A percentile compares a stretch with the other conserved stretches of the same genome.
Evolutionary conservation across 345 rosid species (phyloP).

Genomic region (Firmiana major): DNA sequence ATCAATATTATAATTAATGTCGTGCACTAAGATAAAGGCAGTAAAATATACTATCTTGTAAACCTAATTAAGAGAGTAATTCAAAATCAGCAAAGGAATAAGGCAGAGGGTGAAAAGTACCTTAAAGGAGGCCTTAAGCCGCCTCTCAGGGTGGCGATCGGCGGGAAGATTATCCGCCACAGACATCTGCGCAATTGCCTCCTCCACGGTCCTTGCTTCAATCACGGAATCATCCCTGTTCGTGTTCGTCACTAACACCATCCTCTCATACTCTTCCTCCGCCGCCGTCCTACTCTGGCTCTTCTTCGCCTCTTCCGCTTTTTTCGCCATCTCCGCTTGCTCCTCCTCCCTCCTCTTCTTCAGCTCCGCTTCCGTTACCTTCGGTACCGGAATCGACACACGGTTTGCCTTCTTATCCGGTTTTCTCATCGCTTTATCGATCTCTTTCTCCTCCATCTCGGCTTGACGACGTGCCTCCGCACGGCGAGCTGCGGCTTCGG

Average conservation of each 20-base stretch:
- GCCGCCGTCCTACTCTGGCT: conserved; percentile 64
- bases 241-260: conserved; percentile 70
- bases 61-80: neutral
- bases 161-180: conserved; percentile 66
- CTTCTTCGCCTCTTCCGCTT: conserved; percentile 67
- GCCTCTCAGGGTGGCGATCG: conserved; percentile 79
- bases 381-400: conserved; percentile 72
- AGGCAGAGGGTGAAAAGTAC: conserved; percentile 23
- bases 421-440: conserved; percentile 65
- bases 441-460: conserved; percentile 76
- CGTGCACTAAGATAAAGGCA: neutral
- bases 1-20: neutral
- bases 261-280: conserved; percentile 91
- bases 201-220: conserved; percentile 85
- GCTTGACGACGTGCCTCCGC: conserved; percentile 77
- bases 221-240: conserved; percentile 81
- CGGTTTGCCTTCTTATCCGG: conserved; percentile 83
- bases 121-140: conserved; percentile 95
- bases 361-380: conserved; percentile 84
- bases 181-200: conserved; percentile 71
- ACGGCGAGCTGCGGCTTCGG: conserved; percentile 61
- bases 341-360: conserved; percentile 59
- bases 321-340: conserved; percentile 57
- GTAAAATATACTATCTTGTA: neutral
- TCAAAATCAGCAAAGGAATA: neutral